These are phyloP conservation scores for Malassezia restricta DNA, from an alignment of 1,284 basidiomycete genomes.

Conservation along the genomic window DNA sequence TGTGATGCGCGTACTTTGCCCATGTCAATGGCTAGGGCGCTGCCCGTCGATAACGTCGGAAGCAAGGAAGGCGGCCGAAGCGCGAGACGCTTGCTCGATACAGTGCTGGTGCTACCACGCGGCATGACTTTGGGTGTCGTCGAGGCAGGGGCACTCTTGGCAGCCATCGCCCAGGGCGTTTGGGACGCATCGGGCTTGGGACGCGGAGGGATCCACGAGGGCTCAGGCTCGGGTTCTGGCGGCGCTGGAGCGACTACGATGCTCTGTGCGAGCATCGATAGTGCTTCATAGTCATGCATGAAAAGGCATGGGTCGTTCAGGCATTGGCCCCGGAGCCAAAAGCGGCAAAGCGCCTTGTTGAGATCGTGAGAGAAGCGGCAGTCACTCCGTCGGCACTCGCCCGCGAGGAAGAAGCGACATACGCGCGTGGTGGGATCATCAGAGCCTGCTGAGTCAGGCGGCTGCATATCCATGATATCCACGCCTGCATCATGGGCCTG, in stretches of 20 bases:
- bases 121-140: background rate
- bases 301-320: slow-evolving; percentile 42
- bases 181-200: slow-evolving; percentile 20
- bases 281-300: slow-evolving; percentile 50
- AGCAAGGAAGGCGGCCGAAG: slow-evolving; percentile 70
- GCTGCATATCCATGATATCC: background rate
- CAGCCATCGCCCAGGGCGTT: slow-evolving; percentile 32
- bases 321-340: slow-evolving; percentile 86
- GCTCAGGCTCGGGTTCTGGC: slow-evolving; percentile 33
- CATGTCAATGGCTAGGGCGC: slow-evolving; percentile 7
- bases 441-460: background rate
- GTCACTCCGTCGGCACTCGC: slow-evolving; percentile 86
- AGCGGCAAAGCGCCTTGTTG: slow-evolving; percentile 67
- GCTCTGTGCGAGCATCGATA: slow-evolving; percentile 53
- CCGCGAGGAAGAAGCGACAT: slow-evolving; percentile 89
- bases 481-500: slow-evolving; percentile 47
- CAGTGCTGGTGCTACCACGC: background rate
- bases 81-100: slow-evolving; percentile 47
- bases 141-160: slow-evolving; percentile 1
- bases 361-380: slow-evolving; percentile 64
- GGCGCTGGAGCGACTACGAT: slow-evolving; percentile 50
- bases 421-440: slow-evolving; percentile 50
- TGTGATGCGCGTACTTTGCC: slow-evolving; percentile 8
- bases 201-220: background rate
- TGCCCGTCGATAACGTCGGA: slow-evolving; percentile 59